Base-by-base conservation (phyloP, 345 rosid genomes). In the Ceriops tagal region DNA sequence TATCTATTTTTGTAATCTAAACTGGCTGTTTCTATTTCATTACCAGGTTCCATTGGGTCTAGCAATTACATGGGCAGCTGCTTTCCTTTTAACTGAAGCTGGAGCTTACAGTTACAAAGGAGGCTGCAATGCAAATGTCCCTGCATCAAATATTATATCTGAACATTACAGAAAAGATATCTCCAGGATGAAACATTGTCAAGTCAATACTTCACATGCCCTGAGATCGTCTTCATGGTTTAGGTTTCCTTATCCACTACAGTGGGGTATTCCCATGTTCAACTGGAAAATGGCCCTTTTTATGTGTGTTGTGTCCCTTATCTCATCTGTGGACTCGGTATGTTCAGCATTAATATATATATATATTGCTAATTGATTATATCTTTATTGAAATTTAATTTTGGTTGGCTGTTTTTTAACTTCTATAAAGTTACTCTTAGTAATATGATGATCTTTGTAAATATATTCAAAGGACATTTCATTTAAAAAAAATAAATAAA, bases 181-280 rank as follows among this genome's bases (percentile, higher is more conserved):
- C 70, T 79, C 89, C 59, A 83, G 83, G 75, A 87, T 91, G 93
- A 91, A 84, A 85, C 78, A 86, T 64, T 91, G 97, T 65, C 85
- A 96, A 52, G 92, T 89, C 56, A 91, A 91, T 80, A 87, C 95
- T 64, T 91, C 95, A 68, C 88, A 89, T 61, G 95, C 90, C 16
- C 77, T 91, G 75, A 84, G 73, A 75, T 84, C 88, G 55, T 87
- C 97, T 59, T 96, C 98, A 37, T 91, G 97, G 97, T 89, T 93
- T 74, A 89, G 97, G 77, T 88, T 95, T 81, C 99, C 97, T 64
- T 95, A 95, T 79, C 99, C 99, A 24, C 77, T 95, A 67, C 97
- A 95, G 71, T 95, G 99, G 99, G 99, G 99, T 64, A 86, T 90
- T 71, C 99, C 99, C 24, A 83, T 91, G 60, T 87, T 95, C 74